Evolutionary conservation across 1,284 basidiomycete species (phyloP).

Genomic region (Ganoderma lucidum): DNA sequence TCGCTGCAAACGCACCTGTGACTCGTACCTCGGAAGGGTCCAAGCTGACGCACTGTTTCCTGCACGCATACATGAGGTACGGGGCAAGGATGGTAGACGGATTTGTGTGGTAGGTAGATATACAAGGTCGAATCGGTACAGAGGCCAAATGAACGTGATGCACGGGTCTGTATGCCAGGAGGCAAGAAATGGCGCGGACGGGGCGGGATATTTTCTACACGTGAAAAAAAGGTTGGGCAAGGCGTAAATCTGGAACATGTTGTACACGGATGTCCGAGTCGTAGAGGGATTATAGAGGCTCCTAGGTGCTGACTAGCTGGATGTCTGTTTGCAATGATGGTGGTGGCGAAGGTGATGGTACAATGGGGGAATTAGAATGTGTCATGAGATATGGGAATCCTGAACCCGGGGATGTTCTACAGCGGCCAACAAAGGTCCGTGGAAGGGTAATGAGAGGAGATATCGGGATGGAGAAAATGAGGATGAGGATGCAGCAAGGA

Average conservation of each 20-base stretch:
- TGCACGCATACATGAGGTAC: slow-evolving; percentile 7
- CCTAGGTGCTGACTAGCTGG: background rate
- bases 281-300: slow-evolving; percentile 16
- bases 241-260: slow-evolving; percentile 5
- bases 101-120: slow-evolving; percentile 3
- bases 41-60: background rate
- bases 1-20: background rate
- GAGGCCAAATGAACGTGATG: slow-evolving; percentile 17
- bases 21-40: background rate
- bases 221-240: background rate
- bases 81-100: background rate
- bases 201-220: background rate
- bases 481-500: background rate
- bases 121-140: slow-evolving; percentile 32
- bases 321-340: background rate
- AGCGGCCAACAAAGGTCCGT: slow-evolving; percentile 23
- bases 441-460: slow-evolving; percentile 1
- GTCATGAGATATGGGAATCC: slow-evolving; percentile 19
- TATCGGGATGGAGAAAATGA: background rate
- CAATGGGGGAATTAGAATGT: slow-evolving; percentile 26
- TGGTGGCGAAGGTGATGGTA: slow-evolving; percentile 19
- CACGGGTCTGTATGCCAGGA: slow-evolving; percentile 5
- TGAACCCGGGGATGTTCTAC: slow-evolving; percentile 14
- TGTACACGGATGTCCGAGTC: slow-evolving; percentile 20
- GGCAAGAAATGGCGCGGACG: background rate